These are phyloP conservation scores for Suillus brevipes DNA, from an alignment of 768 basidiomycete genomes.

Conservation along the genomic window DNA sequence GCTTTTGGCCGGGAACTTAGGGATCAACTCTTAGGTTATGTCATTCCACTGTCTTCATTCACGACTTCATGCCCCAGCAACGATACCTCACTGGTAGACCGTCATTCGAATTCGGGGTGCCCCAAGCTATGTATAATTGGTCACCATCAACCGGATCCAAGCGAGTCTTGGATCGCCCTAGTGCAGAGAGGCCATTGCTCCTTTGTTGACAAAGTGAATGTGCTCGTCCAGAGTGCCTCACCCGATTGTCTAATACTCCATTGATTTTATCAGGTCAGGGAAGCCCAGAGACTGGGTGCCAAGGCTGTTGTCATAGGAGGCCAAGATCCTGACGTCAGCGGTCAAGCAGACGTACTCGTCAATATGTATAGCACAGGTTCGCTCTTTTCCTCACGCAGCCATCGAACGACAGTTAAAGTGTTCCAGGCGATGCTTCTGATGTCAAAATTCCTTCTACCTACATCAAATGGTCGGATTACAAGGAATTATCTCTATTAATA, in stretches of 20 bases:
- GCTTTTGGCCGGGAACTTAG: slow-evolving; percentile 74
- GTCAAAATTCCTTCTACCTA: slow-evolving; percentile 85
- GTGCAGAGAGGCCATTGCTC: slow-evolving; percentile 89
- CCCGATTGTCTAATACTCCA: background rate
- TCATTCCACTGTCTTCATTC: slow-evolving; percentile 69
- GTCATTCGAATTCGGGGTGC: slow-evolving; percentile 55
- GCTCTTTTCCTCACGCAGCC: slow-evolving; percentile 21
- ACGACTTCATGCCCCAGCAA: slow-evolving; percentile 50
- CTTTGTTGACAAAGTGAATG: slow-evolving; percentile 80
- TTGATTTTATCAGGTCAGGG: slow-evolving; percentile 39
- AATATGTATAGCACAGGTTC: slow-evolving; percentile 92
- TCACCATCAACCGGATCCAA: slow-evolving; percentile 52
- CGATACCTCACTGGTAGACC: slow-evolving; percentile 13
- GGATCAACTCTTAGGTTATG: slow-evolving; percentile 69
- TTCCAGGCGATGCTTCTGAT: slow-evolving; percentile 78
- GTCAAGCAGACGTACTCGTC: slow-evolving; percentile 72
- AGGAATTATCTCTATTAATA: slow-evolving; percentile 67
- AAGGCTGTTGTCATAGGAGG: slow-evolving; percentile 93
- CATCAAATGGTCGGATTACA: slow-evolving; percentile 83
- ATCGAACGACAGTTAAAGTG: slow-evolving; percentile 11
- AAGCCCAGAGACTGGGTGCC: slow-evolving; percentile 73
- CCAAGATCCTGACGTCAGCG: slow-evolving; percentile 60
- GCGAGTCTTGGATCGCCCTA: slow-evolving; percentile 86
- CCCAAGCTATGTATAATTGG: slow-evolving; percentile 64
- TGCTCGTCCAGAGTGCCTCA: slow-evolving; percentile 31